Evolutionary conservation across 2,329 filamentous ascomycete genomes (phyloP).

Genomic region (Xylariaceae sp.): DNA sequence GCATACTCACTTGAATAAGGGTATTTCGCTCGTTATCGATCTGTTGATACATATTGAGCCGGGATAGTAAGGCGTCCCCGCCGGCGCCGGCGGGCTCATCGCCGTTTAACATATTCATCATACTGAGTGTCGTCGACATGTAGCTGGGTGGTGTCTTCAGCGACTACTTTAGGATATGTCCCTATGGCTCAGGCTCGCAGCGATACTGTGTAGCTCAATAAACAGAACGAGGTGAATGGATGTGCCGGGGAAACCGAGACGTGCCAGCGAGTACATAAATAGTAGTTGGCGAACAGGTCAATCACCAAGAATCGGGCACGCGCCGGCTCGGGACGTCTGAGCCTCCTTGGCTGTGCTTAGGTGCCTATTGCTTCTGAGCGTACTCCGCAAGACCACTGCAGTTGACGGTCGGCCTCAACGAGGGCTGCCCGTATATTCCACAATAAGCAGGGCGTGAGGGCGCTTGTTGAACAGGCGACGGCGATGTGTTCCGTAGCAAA

Average conservation of each 20-base stretch:
- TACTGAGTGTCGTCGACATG: slow-evolving; percentile 15
- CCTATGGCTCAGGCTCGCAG: not conserved
- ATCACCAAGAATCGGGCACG: not conserved
- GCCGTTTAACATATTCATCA: slow-evolving; percentile 26
- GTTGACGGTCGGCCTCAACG: no score
- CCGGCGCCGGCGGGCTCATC: slow-evolving; percentile 17
- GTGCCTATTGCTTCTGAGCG: not conserved
- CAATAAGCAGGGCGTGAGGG: not conserved
- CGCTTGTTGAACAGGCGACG: not conserved
- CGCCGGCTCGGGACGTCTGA: not conserved
- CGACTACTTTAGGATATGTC: not conserved
- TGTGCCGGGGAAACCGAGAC: not conserved
- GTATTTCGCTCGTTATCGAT: slow-evolving; percentile 27
- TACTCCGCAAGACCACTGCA: no score
- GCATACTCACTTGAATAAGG: slow-evolving; percentile 28
- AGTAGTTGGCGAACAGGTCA: not conserved
- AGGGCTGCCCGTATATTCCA: no score
- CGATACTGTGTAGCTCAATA: not conserved
- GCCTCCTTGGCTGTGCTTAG: not conserved
- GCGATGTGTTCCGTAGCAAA: not conserved
- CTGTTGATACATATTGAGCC: slow-evolving; percentile 28
- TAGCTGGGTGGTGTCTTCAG: not conserved
- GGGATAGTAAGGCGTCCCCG: slow-evolving; percentile 17
- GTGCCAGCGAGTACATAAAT: not conserved
- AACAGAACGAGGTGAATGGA: not conserved